phyloP scores from a whole-genome alignment of 2,329 filamentous ascomycete species.

The Graphiopsis chlorocephala region DNA sequence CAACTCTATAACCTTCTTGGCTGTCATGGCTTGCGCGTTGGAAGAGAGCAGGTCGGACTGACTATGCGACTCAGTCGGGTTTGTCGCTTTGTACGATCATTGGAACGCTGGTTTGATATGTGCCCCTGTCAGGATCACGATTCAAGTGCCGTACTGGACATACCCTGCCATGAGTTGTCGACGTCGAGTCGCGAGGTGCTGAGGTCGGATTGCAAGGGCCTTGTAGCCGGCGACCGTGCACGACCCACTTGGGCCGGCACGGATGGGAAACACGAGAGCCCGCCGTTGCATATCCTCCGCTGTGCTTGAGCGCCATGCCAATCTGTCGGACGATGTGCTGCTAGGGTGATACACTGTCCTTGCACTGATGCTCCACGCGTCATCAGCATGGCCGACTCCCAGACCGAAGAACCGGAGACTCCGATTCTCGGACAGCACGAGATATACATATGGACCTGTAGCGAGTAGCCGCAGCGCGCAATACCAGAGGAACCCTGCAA shows the following conservation, averaged over 20 bases:
- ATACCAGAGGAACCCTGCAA: background rate
- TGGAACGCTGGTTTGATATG: background rate
- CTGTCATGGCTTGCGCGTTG: background rate
- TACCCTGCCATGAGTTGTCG: background rate
- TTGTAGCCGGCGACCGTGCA: background rate
- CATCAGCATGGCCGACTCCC: background rate
- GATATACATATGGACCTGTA: background rate
- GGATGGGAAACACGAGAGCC: slow-evolving; percentile 1
- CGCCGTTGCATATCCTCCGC: background rate
- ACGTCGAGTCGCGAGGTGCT: background rate
- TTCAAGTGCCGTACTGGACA: background rate
- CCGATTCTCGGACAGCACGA: background rate
- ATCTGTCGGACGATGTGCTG: slow-evolving; percentile 13
- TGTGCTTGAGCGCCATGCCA: background rate
- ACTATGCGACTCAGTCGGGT: background rate
- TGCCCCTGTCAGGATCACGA: background rate
- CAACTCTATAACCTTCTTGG: background rate
- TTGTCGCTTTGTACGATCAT: background rate
- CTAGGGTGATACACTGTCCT: background rate
- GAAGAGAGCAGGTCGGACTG: background rate
- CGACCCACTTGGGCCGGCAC: background rate
- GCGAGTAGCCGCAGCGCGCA: background rate
- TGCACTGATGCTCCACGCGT: background rate
- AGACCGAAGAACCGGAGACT: background rate
- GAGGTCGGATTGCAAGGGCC: background rate